A percentile compares a stretch with the other conserved stretches of the same genome.
Conservation (phyloP, 2,329 filamentous ascomycete species). For the Setomelanomma holmii region DNA sequence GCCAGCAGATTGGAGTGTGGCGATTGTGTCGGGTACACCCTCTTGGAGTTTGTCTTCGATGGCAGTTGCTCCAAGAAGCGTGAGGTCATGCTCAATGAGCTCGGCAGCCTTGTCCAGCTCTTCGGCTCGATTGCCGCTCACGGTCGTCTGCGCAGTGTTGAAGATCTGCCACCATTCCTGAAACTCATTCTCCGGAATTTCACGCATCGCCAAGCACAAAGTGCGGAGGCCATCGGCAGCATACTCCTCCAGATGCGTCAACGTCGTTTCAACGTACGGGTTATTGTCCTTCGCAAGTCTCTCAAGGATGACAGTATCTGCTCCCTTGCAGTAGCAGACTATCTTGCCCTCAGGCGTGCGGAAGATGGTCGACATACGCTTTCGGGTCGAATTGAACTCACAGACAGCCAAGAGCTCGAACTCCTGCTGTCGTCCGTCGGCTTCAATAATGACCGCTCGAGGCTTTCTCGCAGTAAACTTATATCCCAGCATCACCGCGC, state of each 20-base stretch:
- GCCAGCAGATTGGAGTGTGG: conserved; percentile 92
- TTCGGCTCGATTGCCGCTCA: conserved; percentile 89
- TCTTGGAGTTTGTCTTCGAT: conserved; percentile 98
- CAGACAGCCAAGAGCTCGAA: conserved; percentile 96
- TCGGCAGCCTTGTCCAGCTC: conserved; percentile 97
- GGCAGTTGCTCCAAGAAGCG: conserved; percentile 89
- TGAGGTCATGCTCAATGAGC: conserved; percentile 91
- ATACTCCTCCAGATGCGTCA: conserved; percentile 97
- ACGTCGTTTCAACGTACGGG: conserved; percentile 84
- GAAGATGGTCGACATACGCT: conserved; percentile 98
- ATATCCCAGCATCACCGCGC: conserved; percentile 85
- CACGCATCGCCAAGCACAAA: conserved; percentile 91
- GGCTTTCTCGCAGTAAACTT: conserved; percentile 91
- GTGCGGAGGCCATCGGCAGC: conserved; percentile 95
- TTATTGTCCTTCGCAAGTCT: conserved; percentile 80
- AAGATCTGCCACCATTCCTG: conserved; percentile 86
- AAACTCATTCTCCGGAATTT: conserved; percentile 88
- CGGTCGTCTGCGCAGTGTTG: conserved; percentile 86
- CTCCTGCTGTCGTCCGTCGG: conserved; percentile 72
- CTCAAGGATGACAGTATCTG: conserved; percentile 96
- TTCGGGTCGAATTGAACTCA: conserved; percentile 97
- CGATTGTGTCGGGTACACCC: conserved; percentile 96
- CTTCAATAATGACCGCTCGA: conserved; percentile 81
- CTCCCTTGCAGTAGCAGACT: conserved; percentile 92
- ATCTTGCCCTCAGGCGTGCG: conserved; percentile 96